Percentiles rank a stretch among this genome's conserved stretches.
Evolutionary conservation across 2,329 filamentous ascomycete species (phyloP).

Genomic region (Ceratocystiopsis brevicomis): DNA sequence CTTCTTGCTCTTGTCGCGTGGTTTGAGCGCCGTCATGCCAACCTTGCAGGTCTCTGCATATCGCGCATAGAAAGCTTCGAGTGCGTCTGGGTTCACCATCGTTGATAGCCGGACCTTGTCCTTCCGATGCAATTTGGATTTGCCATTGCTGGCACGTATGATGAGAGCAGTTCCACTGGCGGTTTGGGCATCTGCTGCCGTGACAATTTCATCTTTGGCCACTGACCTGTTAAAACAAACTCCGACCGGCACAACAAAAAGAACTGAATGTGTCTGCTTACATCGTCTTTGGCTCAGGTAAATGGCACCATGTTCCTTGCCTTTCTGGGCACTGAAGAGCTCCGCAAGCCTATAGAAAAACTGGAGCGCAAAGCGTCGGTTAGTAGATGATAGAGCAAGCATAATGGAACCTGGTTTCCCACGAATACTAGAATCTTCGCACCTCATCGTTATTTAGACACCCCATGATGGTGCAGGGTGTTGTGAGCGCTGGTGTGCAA

Average conservation of each 20-base stretch:
- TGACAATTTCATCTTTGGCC: background rate
- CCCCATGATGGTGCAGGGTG: slow-evolving; percentile 12
- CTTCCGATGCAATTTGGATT: slow-evolving; percentile 35
- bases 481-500: background rate
- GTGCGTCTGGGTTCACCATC: slow-evolving; percentile 52
- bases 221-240: slow-evolving; percentile 1
- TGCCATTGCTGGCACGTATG: slow-evolving; percentile 70
- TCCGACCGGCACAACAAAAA: no score
- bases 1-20: slow-evolving; percentile 75
- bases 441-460: slow-evolving; percentile 23
- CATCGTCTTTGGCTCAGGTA: slow-evolving; percentile 61
- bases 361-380: slow-evolving; percentile 20
- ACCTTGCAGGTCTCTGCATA: slow-evolving; percentile 86
- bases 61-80: slow-evolving; percentile 63
- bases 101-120: slow-evolving; percentile 63
- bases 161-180: slow-evolving; percentile 28
- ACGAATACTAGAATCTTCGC: no score
- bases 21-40: slow-evolving; percentile 80
- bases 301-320: slow-evolving; percentile 54
- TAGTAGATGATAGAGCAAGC: background rate
- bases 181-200: no score
- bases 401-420: no score
- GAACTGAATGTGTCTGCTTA: slow-evolving; percentile 18
- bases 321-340: slow-evolving; percentile 48
- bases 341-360: slow-evolving; percentile 53